Percentiles rank a stretch among this genome's conserved stretches.
Conservation (phyloP, 169 alveolate species). For the Plasmodium yoelii region DNA sequence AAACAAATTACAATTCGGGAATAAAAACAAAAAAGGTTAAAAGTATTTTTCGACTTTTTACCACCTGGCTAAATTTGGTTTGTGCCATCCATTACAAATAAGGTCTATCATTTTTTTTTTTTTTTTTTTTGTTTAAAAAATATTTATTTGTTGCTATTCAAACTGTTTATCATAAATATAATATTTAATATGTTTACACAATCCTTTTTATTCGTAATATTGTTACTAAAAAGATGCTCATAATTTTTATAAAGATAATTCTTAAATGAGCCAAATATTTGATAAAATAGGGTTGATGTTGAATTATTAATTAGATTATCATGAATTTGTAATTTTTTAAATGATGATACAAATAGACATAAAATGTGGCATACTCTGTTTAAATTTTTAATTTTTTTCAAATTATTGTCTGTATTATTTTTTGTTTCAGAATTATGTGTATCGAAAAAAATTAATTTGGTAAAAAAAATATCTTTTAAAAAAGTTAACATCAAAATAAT, state of each 20-base stretch:
- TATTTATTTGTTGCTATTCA: no score
- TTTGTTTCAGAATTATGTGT: neutral
- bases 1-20: no score
- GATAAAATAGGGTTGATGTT: neutral
- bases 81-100: neutral
- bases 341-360: constrained; percentile 8
- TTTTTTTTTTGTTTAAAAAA: neutral
- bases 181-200: constrained; percentile 10
- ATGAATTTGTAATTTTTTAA: constrained; percentile 26
- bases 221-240: constrained; percentile 12
- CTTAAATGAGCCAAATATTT: constrained; percentile 12
- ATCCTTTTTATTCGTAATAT: neutral
- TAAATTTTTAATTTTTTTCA: constrained; percentile 35
- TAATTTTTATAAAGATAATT: constrained; percentile 18
- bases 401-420: neutral
- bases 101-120: neutral
- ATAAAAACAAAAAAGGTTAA: no score
- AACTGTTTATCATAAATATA: constrained; percentile 1
- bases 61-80: neutral
- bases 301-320: neutral
- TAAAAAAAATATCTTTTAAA: constrained; percentile 45
- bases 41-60: no score
- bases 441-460: neutral
- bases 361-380: constrained; percentile 41
- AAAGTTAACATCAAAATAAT: constrained; percentile 8